These are phyloP conservation scores for Cryphonectria nitschkei DNA, from an alignment of 2,329 filamentous ascomycete genomes.

Conservation along the genomic window DNA sequence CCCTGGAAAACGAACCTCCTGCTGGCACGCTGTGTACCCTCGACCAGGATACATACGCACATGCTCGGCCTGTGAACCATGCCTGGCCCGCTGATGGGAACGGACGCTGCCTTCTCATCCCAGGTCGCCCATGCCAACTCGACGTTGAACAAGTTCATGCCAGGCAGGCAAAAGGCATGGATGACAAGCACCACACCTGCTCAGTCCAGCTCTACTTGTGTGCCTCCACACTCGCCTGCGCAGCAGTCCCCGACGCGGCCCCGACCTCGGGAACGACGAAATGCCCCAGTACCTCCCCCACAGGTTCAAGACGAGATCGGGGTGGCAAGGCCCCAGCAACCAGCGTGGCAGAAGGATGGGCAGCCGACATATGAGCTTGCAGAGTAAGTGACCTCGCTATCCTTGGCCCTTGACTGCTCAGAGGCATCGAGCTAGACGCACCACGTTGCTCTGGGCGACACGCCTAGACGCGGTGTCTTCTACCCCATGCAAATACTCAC, in stretches of 20 bases:
- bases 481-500: not conserved
- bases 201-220: constrained; percentile 29
- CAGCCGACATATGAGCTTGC: not conserved
- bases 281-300: constrained; percentile 2
- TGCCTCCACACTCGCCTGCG: not conserved
- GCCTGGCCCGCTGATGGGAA: constrained; percentile 22
- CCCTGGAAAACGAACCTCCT: not conserved
- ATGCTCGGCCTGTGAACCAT: constrained; percentile 22
- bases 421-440: not conserved
- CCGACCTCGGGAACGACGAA: not conserved
- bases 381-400: not conserved
- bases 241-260: not conserved
- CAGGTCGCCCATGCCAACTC: constrained; percentile 37
- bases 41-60: not conserved
- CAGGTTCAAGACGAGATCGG: not conserved
- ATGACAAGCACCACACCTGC: constrained; percentile 30
- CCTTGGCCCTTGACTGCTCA: not conserved
- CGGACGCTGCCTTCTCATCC: constrained; percentile 13
- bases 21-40: not conserved
- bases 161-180: constrained; percentile 36
- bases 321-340: not conserved
- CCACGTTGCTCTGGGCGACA: too few relatives aligned
- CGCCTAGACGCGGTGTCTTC: not conserved
- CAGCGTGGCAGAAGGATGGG: not conserved
- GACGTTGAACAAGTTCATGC: constrained; percentile 38